phyloP scores from a whole-genome alignment of 352 stramenopile species.

The Lagenidium giganteum region DNA sequence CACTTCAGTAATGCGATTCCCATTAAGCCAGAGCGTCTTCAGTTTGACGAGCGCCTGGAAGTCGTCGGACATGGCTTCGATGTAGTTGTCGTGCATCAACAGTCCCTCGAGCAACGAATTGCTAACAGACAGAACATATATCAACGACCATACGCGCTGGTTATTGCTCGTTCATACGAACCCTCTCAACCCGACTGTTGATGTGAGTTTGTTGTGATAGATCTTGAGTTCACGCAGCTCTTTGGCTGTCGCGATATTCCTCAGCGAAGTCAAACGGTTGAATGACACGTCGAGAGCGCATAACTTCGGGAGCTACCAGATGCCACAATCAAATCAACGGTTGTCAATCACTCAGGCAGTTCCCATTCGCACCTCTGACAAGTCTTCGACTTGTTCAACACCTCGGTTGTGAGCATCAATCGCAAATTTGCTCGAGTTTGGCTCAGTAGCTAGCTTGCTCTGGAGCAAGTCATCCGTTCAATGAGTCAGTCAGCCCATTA shows the following conservation, averaged over 20 bases:
- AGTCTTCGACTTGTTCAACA: slow-evolving; percentile 50
- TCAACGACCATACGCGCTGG: neutral
- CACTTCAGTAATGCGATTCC: slow-evolving; percentile 48
- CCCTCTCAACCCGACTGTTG: slow-evolving; percentile 40
- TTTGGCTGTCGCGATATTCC: slow-evolving; percentile 53
- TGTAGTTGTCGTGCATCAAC: slow-evolving; percentile 69
- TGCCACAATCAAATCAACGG: neutral
- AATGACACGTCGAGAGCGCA: slow-evolving; percentile 78
- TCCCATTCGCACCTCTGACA: slow-evolving; percentile 40
- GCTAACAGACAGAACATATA: slow-evolving; percentile 17
- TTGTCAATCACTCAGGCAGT: neutral
- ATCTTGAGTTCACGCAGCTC: slow-evolving; percentile 69
- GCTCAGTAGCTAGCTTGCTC: slow-evolving; percentile 41
- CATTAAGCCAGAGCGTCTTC: slow-evolving; percentile 67
- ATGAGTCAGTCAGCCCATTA: too few species aligned
- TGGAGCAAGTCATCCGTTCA: too few species aligned
- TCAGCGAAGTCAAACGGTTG: slow-evolving; percentile 50
- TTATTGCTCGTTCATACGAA: slow-evolving; percentile 21
- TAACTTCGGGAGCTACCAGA: slow-evolving; percentile 51
- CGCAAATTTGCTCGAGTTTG: slow-evolving; percentile 77
- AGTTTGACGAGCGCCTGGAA: slow-evolving; percentile 59
- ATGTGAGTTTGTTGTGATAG: slow-evolving; percentile 79
- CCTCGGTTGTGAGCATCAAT: slow-evolving; percentile 76
- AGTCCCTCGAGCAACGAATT: slow-evolving; percentile 63
- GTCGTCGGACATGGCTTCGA: slow-evolving; percentile 50